phyloP scores from a whole-genome alignment of 305 asterid genomes.

The Fraxinus nigra region DNA sequence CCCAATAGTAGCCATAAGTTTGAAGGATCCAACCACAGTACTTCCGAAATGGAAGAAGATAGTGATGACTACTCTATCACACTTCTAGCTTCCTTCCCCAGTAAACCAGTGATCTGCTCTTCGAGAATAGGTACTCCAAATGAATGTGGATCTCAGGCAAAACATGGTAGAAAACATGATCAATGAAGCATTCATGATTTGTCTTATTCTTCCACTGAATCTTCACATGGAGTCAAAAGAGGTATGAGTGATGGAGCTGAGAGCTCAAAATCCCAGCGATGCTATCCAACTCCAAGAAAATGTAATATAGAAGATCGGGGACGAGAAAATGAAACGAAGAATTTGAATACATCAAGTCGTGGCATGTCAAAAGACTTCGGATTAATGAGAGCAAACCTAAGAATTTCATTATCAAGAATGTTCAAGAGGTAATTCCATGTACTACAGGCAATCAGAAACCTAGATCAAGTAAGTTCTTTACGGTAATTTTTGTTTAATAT shows the following conservation, averaged over 20 bases:
- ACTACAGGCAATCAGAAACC: background rate
- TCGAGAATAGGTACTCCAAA: background rate
- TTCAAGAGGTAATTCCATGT: background rate
- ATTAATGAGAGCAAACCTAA: too few relatives aligned
- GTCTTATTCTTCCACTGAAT: background rate
- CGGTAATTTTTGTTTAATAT: background rate
- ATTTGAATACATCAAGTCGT: too few relatives aligned
- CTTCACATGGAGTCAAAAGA: background rate
- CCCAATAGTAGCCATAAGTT: too few relatives aligned
- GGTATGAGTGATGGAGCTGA: background rate
- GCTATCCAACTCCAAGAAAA: conserved; percentile 16
- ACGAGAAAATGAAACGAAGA: background rate
- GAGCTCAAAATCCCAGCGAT: background rate
- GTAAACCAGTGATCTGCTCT: too few relatives aligned
- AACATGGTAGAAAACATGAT: background rate
- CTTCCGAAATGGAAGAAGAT: too few relatives aligned
- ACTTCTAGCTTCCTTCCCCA: too few relatives aligned
- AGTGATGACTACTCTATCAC: too few relatives aligned
- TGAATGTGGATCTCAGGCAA: background rate
- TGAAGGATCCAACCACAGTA: too few relatives aligned
- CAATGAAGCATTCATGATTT: background rate
- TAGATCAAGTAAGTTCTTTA: background rate
- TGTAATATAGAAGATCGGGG: background rate
- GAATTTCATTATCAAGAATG: background rate
- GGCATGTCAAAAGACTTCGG: too few relatives aligned